phyloP scores from a whole-genome alignment of 2,329 filamentous ascomycete species.

The Neoscytalidium dimidiatum region DNA sequence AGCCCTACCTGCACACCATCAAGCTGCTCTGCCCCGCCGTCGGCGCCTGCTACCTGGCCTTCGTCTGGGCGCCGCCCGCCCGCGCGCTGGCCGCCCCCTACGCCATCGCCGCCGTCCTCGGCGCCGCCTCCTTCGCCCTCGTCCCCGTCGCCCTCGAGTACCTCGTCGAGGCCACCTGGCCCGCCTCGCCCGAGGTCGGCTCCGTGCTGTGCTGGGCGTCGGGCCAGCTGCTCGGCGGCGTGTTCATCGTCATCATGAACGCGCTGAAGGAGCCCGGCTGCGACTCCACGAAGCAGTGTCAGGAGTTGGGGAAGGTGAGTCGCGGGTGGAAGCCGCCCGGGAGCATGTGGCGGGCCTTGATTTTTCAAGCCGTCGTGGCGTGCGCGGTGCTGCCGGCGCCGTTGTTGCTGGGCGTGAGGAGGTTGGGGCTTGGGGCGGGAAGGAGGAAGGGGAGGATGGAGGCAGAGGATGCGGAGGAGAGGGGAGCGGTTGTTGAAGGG shows the following conservation, averaged over 20 bases:
- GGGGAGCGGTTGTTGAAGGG: conserved; percentile 3
- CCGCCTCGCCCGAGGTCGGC: conserved; percentile 81
- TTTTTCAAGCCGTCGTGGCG: conserved; percentile 77
- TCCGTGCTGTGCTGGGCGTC: conserved; percentile 82
- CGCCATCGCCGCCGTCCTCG: conserved; percentile 72
- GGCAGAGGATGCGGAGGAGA: conserved; percentile 30
- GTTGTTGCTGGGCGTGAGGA: conserved; percentile 63
- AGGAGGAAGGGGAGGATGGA: conserved; percentile 29
- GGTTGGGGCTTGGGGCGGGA: conserved; percentile 57
- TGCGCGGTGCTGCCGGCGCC: conserved; percentile 67
- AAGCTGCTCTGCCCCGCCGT: conserved; percentile 75
- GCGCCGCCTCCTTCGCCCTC: conserved; percentile 76
- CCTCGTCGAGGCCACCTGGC: conserved; percentile 83
- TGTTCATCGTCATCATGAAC: conserved; percentile 83
- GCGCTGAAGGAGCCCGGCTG: conserved; percentile 58
- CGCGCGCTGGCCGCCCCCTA: conserved; percentile 67
- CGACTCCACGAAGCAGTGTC: conserved; percentile 29
- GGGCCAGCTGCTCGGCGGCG: conserved; percentile 80
- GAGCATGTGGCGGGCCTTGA: conserved; percentile 73
- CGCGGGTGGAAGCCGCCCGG: conserved; percentile 53
- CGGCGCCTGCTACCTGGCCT: conserved; percentile 69
- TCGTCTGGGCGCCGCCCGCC: conserved; percentile 78
- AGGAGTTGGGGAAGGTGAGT: conserved; percentile 28
- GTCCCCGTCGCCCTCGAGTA: conserved; percentile 86
- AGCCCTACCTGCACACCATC: conserved; percentile 69